Conservation (phyloP, 768 basidiomycete species). For the Panellus pusillus region DNA sequence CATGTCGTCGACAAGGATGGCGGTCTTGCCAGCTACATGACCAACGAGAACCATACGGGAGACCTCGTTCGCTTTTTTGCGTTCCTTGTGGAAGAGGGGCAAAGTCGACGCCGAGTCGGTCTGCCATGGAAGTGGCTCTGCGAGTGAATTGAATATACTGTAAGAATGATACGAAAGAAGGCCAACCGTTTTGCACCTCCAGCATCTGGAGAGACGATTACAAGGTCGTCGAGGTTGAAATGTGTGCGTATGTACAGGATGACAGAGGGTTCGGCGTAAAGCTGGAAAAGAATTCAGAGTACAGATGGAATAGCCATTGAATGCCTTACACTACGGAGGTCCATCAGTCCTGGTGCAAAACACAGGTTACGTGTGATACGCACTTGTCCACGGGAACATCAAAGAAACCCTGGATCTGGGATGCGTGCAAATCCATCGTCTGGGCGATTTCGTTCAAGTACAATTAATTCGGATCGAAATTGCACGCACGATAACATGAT, state of each 20-base stretch:
- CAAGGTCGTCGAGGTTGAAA: constrained; percentile 80
- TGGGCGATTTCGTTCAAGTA: constrained; percentile 28
- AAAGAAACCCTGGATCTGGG: constrained; percentile 99
- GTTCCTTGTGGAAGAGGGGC: constrained; percentile 99
- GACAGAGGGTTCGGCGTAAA: constrained; percentile 94
- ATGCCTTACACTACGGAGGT: constrained; percentile 13
- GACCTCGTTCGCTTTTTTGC: constrained; percentile 94
- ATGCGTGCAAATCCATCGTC: constrained; percentile 99
- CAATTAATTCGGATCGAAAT: neutral
- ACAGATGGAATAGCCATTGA: constrained; percentile 1
- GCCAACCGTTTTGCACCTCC: constrained; percentile 93
- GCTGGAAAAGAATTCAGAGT: constrained; percentile 44
- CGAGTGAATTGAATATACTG: constrained; percentile 11
- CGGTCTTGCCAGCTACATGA: constrained; percentile 86
- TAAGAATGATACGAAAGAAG: neutral
- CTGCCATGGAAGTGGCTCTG: constrained; percentile 97
- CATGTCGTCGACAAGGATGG: constrained; percentile 98
- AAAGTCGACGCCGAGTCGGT: constrained; percentile 94
- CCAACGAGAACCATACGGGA: constrained; percentile 96
- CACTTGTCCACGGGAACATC: constrained; percentile 99
- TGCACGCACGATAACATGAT: constrained; percentile 89
- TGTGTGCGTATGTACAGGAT: constrained; percentile 93
- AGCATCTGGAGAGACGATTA: constrained; percentile 97
- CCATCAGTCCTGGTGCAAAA: neutral
- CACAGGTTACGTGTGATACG: constrained; percentile 35